Base-by-base conservation (phyloP, 352 stramenopile genomes). In the Phytophthora ramorum region DNA sequence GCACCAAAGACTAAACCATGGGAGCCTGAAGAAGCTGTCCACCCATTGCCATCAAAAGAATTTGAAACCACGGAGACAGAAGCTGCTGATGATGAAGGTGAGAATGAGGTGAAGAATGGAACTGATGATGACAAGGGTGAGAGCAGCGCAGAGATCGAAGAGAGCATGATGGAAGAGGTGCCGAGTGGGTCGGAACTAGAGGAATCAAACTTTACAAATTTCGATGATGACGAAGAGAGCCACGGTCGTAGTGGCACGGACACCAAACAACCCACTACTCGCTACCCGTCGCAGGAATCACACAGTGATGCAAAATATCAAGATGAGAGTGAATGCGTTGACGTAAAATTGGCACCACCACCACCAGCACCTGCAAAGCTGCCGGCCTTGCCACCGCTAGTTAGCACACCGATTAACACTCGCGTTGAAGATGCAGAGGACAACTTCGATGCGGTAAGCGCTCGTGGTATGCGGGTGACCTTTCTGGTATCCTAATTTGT, bases 181-280 rank as follows among this genome's bases (percentile, higher is more conserved):
- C 67, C 64, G 20, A 91, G 80, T 60, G 78, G 52, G 6, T 92
- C 81, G 0, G 83, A 90, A 41, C 44, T 87, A 8, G 80, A 79
- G 24, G 78, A 90, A 45, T 91, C 82, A 17, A 76, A 86, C 16
- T 74, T 38, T 37, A 65, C 66, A 17, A 69, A 66, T 16, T 49
- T 58, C 7, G 63, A 68, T 7, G 46, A 52, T 41, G 55, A 51
- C 40, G 54, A 68, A 14, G 26, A 59, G n/a, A 58, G 58, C 34
- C 53, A 46, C 55, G 53, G 73, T 47, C 19, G 58, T 30, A 61
- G n/a, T 46, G 22, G 40, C 19, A 66, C 35, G 9, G 32, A 26
- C 2, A 56, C 8, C 22, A 55, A 47, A 16, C 52, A 69, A 22
- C 12, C 46, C 14, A 37, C 51, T 10, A 48, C 12, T 58, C 16